Conservation (phyloP, 2,329 filamentous ascomycete genomes). For the Ceratocystis huliohia region DNA sequence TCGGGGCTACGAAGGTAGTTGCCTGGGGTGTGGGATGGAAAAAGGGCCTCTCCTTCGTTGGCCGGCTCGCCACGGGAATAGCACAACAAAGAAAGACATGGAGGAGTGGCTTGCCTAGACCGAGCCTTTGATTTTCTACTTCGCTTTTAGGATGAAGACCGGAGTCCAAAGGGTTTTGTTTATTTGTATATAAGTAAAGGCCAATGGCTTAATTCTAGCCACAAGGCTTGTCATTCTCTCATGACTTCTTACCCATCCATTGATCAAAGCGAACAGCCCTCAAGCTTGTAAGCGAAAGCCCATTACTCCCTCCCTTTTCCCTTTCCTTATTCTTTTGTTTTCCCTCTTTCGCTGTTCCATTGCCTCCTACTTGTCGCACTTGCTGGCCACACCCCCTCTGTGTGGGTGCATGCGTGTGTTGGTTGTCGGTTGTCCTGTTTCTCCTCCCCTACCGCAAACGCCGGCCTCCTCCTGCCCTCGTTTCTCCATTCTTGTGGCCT, state of each 20-base stretch:
- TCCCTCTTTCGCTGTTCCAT: not conserved
- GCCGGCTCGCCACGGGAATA: constrained; percentile 2
- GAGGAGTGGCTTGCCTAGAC: not conserved
- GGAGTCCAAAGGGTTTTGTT: not conserved
- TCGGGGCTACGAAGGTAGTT: not conserved
- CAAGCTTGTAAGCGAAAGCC: not conserved
- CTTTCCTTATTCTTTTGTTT: not conserved
- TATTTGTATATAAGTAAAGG: not conserved
- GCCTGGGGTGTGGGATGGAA: not conserved
- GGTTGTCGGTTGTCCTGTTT: not conserved
- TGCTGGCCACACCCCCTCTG: not conserved
- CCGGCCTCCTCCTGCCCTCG: constrained; percentile 1
- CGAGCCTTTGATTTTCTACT: not conserved
- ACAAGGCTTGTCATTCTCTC: not conserved
- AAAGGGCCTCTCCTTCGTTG: not conserved
- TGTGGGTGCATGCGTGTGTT: not conserved
- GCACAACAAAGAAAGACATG: not conserved
- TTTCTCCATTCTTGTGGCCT: constrained; percentile 11
- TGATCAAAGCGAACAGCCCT: not conserved
- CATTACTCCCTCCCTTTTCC: not conserved
- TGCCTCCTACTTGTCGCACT: not conserved
- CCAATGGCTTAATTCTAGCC: not conserved
- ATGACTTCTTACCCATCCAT: constrained; percentile 5
- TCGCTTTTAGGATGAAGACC: not conserved
- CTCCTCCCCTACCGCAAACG: not conserved